A percentile compares a stretch with the other conserved stretches of the same genome.
Evolutionary conservation across 352 stramenopile genomes (phyloP).

Genomic region (Phytopythium chamaehyphon): DNA sequence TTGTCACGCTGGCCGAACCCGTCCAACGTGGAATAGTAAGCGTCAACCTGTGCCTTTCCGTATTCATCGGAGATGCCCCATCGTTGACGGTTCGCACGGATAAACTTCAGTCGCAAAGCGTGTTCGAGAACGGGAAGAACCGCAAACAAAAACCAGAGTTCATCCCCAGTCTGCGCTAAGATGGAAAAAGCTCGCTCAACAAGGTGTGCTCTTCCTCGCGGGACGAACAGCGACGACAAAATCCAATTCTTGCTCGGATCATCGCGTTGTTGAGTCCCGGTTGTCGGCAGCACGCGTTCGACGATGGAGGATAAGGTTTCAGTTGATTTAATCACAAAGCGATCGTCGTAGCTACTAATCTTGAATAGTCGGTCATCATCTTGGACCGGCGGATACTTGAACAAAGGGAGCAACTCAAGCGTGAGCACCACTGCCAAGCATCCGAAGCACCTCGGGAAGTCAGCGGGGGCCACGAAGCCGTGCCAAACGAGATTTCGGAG

Average conservation of each 20-base stretch:
- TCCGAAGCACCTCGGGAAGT: constrained; percentile 54
- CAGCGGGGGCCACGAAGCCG: constrained; percentile 46
- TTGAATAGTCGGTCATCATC: constrained; percentile 25
- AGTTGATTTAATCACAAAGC: constrained; percentile 5
- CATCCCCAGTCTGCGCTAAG: constrained; percentile 25
- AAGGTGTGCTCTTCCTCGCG: constrained; percentile 27
- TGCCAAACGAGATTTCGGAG: constrained; percentile 71
- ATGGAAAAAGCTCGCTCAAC: constrained; percentile 25
- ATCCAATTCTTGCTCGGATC: background rate
- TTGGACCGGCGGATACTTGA: background rate
- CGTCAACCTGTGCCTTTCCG: constrained; percentile 45
- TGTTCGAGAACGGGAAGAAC: constrained; percentile 68
- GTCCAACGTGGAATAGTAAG: constrained; percentile 79
- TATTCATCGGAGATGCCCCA: constrained; percentile 34
- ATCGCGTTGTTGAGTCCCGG: background rate
- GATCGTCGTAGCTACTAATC: constrained; percentile 11
- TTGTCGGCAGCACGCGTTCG: background rate
- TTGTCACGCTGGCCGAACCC: constrained; percentile 74
- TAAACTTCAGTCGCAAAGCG: constrained; percentile 52
- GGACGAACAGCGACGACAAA: constrained; percentile 24
- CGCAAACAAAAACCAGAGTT: constrained; percentile 54
- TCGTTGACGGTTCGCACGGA: constrained; percentile 28
- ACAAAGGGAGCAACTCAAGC: constrained; percentile 28
- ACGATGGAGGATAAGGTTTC: background rate
- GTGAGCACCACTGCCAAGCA: constrained; percentile 48